Percentiles rank a stretch among this genome's conserved stretches.
phyloP scores from a whole-genome alignment of 169 alveolate species.

The Cryptosporidium muris region DNA sequence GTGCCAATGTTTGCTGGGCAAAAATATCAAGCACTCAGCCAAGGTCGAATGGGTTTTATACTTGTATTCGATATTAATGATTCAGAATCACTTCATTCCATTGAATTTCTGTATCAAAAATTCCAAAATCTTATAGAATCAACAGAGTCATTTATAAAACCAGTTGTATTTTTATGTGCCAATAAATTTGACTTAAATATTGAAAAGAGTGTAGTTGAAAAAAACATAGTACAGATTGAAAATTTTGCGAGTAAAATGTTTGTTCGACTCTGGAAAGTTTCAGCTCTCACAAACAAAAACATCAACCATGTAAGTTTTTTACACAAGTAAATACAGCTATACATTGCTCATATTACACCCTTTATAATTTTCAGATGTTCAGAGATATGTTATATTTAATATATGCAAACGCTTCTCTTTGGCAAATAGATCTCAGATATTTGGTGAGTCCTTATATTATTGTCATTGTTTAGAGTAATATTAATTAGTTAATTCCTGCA shows the following conservation, averaged over 20 bases:
- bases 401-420: slow-evolving; percentile 42
- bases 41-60: slow-evolving; percentile 69
- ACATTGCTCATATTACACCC: neutral
- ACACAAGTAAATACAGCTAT: neutral
- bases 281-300: slow-evolving; percentile 53
- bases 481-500: neutral
- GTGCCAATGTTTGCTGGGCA: slow-evolving; percentile 58
- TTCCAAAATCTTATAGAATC: slow-evolving; percentile 37
- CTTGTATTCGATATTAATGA: slow-evolving; percentile 60
- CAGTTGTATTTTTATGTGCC: slow-evolving; percentile 60
- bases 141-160: slow-evolving; percentile 49
- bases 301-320: slow-evolving; percentile 44
- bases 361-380: slow-evolving; percentile 19
- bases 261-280: slow-evolving; percentile 61
- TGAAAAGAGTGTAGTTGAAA: slow-evolving; percentile 39
- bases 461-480: neutral
- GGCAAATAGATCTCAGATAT: slow-evolving; percentile 67
- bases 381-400: slow-evolving; percentile 60
- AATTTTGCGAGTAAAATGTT: slow-evolving; percentile 66
- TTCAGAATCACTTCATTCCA: slow-evolving; percentile 30
- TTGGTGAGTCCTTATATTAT: slow-evolving; percentile 31
- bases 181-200: slow-evolving; percentile 52
- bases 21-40: slow-evolving; percentile 56
- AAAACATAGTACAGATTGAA: slow-evolving; percentile 30
- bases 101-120: slow-evolving; percentile 40